Evolutionary conservation across 805 yeast species (phyloP), one percentile per base, ranked within the genome.

Genomic region (Yueomyces sinensis): DNA sequence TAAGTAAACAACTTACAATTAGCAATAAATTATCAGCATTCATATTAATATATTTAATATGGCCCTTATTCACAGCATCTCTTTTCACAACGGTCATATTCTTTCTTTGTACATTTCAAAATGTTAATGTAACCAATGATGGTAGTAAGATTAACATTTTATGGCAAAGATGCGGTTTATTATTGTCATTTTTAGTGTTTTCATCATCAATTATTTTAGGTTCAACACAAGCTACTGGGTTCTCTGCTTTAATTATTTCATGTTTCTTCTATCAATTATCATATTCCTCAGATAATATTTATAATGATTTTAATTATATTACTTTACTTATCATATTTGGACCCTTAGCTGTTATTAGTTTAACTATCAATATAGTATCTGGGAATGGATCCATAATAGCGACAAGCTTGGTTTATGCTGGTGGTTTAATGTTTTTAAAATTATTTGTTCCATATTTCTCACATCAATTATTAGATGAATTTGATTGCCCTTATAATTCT

Each of bases 41-140:
- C 4, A 31, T 34, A 13, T n/a, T n/a, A n/a, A 35, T 41, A 25
- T 28, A 39, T 15, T n/a, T 45, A 17, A 27, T 48, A 6, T 27
- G 45, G 28, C 56, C 56, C 17, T 9, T 50, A 14, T 47, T 51
- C 31, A 36, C 42, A 20, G 46, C 49, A 4, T 38, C 43, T 16
- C 31, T 42, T 9, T 43, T 44, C 9, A 32, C 43, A 1, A 29
- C 35, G 13, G 19, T 41, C 9, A 46, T 47, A 3, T 40, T 35
- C 35, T 18, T 25, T 38, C 5, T 33, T 35, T 15, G 30, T 23
- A 15, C 31, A 18, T 32, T 27, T 33, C 17, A 30, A 22, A 3
- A 36, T 29, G 32, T 9, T 9, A 17, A 24, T 32, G 34, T 16
- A 20, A 22, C n/a, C 3, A 19, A 25, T 19, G 9, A 20, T 16